Base-by-base conservation (phyloP, 1,284 basidiomycete genomes). In the Naganishia sp. region DNA sequence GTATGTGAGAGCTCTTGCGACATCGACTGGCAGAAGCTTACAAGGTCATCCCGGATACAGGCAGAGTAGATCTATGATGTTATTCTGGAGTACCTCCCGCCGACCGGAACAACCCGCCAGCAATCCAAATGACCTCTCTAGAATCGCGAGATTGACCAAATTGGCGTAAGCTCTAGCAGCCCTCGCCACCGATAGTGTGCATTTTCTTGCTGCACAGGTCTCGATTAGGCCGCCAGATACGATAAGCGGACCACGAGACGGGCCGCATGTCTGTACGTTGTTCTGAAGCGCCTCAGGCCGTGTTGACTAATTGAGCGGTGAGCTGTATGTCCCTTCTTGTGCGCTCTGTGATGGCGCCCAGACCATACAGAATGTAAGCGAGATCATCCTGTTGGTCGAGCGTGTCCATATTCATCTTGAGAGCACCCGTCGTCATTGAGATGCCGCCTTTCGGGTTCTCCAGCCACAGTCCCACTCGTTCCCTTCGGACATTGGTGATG, bases 381-480 rank as follows among this genome's bases (percentile, higher is more conserved):
- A 33, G 21, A 39, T 60, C 46, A 33, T 10, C 36, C 11, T n/a
- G 46, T 6, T 50, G 7, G 23, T 60, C 57, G 31, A 60, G n/a
- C 33, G 36, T 50, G 33, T 60, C 46, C 10, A 36, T n/a, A 10
- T 60, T 42, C 46, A 60, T 16, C n/a, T 31, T 60, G 25, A 60
- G 23, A 1, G n/a, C 36, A 7, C 57, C 57, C 25, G 46, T 33
- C 18, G 57, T 60, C 6, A 60, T 11, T 2, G 57, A 60, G 33
- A 60, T 42, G 1, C 33, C 57, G 33, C 43, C 43, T 25, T 60
- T 60, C 6, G 46, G 10, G 15, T 49, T 60, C 28, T 60, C 57
- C 33, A 60, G 57, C 33, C 50, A 60, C 11, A 60, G 57, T 16
- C 57, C 57, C 33, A 60, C 57, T 21, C 21, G 49, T 21, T 60